Conservation (phyloP, 768 basidiomycete genomes). For the Rhodotorula babjevae region DNA sequence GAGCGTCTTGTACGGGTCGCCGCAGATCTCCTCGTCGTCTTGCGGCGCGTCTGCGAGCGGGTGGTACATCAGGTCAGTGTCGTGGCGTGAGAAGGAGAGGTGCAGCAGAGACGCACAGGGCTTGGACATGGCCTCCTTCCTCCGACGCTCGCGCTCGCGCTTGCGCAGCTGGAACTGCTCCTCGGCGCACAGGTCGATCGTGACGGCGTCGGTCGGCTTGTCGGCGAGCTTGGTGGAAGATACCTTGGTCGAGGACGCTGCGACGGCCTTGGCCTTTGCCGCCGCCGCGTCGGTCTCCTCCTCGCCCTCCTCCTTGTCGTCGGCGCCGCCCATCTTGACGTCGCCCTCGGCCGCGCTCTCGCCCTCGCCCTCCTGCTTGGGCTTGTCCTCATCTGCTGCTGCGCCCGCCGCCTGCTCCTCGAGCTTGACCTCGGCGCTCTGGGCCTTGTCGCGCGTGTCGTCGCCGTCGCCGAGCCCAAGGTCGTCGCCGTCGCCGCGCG, state of each 20-base stretch:
- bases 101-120: constrained; percentile 49
- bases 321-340: neutral
- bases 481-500: neutral
- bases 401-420: neutral
- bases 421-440: neutral
- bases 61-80: neutral
- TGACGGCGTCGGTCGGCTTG: constrained; percentile 50
- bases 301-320: constrained; percentile 33
- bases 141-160: constrained; percentile 57
- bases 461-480: neutral
- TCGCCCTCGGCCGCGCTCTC: neutral
- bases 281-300: neutral
- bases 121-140: constrained; percentile 69
- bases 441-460: neutral
- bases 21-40: constrained; percentile 81
- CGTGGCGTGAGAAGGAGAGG: too few species aligned
- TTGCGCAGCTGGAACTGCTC: constrained; percentile 73
- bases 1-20: constrained; percentile 96
- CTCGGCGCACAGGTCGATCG: constrained; percentile 51
- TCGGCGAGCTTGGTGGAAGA: constrained; percentile 20
- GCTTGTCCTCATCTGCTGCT: too few species aligned
- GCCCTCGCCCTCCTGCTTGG: neutral
- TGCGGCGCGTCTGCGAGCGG: constrained; percentile 71
- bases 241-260: constrained; percentile 54
- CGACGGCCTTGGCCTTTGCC: constrained; percentile 6